Evolutionary conservation across 768 basidiomycete species (phyloP), one percentile per base, ranked within the genome.

Genomic region (Mycena capillaripes): DNA sequence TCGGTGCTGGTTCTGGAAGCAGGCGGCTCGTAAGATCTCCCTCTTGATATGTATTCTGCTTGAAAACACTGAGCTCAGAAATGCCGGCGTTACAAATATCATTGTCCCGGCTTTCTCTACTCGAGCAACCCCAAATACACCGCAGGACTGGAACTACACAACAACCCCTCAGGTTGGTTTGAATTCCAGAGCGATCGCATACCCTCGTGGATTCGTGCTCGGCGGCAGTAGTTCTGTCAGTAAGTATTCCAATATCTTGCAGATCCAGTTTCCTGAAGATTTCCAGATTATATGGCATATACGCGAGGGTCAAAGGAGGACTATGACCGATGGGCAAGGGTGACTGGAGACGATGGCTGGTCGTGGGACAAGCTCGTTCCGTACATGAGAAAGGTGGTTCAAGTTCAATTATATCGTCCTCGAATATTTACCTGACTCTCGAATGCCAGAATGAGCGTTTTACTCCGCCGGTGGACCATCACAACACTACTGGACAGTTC

Each of bases 1-100:
- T 76, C 65, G 11, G 80, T 84, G 23, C 80, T 84, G 8, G 70
- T 83, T 3, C 68, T 84, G 3, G 83, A 83, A 66, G 79, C 80
- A 29, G 80, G 81, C 11, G 73, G 72, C 25, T 72, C 76, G 80
- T 80, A 56, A 46, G 75, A 70, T 21, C 23, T 59, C 4, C 29
- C 46, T 32, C 19, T 29, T 11, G 32, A 66, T 55, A 68, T 3
- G 1, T 38, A 40, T 21, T 4, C 16, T 19, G 14, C 14, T 17
- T 21, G 5, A 21, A 32, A 17, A 32, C 30, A 10, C 9, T 16
- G 7, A 38, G 10, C 16, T 2, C 38, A 66, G 65, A 32, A 36
- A 66, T 32, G 59, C 16, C 4, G 38, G 36, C 6, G 52, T 60
- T n/a, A 21, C 55, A 38, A 21, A 34, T 14, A 61, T 73, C 32